These are phyloP conservation scores for Hura crepitans DNA, from an alignment of 441 rosid species.

Conservation along the genomic window DNA sequence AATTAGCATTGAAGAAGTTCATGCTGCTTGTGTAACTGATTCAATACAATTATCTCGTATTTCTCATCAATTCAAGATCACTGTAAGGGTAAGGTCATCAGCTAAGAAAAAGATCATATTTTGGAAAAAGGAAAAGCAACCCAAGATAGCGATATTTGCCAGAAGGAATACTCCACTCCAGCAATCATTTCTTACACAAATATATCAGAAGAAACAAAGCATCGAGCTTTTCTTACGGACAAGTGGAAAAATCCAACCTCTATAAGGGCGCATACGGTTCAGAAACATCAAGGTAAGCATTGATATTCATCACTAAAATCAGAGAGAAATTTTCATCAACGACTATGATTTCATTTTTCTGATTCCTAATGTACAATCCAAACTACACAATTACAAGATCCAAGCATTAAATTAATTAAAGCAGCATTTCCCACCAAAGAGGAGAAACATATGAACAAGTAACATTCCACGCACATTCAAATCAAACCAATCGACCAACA, in stretches of 20 bases:
- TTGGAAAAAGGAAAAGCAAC: not conserved
- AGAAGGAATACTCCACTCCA: not conserved
- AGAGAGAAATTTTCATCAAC: not conserved
- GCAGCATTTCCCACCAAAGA: conserved; percentile 11
- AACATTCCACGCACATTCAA: conserved; percentile 4
- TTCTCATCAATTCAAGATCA: too few relatives aligned
- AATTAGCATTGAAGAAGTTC: too few relatives aligned
- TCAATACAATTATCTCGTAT: too few relatives aligned
- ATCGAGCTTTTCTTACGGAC: not conserved
- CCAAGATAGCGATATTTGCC: not conserved
- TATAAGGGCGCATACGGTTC: not conserved
- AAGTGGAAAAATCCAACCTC: not conserved
- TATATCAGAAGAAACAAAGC: not conserved
- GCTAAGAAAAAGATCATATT: not conserved
- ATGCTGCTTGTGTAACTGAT: too few relatives aligned
- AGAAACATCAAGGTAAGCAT: not conserved
- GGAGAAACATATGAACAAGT: not conserved
- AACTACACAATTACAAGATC: not conserved
- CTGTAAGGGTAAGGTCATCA: too few relatives aligned
- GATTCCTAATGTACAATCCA: not conserved
- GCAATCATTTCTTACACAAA: not conserved
- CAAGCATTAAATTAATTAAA: not conserved
- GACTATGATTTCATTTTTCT: not conserved
- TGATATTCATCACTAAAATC: conserved; percentile 1
- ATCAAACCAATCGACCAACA: conserved; percentile 20